Base-by-base conservation (phyloP, 495 filamentous ascomycete genomes). In the Podospora pseudocomata region DNA sequence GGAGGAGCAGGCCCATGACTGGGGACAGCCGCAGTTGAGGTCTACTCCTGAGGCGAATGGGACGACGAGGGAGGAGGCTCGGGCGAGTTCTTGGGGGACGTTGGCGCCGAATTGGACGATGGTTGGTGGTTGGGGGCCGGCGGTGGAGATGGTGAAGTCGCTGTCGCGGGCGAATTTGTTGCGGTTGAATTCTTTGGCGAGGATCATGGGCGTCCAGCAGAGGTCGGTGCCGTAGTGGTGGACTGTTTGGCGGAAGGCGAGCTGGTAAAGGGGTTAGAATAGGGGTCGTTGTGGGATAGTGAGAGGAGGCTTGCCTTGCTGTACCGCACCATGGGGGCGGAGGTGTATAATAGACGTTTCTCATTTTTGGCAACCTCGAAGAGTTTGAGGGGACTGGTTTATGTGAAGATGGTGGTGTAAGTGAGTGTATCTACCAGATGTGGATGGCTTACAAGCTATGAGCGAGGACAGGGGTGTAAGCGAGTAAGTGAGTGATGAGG, bases 281-380 rank as follows among this genome's bases (percentile, higher is more conserved):
- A 5, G 59, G 19, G 5, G 32, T 34, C 13, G 5, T 6, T 44
- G 49, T 63, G 55, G 53, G 28, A 56, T 6, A 56, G 67, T 27
- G 19, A 20, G 13, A 30, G 19, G 15, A 34, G 16, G 30, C 72
- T 67, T 70, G 73, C 82, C 81, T 86, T 86, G 80, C 82, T 83
- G 75, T 88, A 89, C 67, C 88, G 80, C 60, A 91, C 88, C 88
- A 91, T 91, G n/a, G 88, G 88, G 18, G 88, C 88, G 27, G 82
- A 85, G 39, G 87, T 80, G 73, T 85, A 85, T 11, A 89, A 64
- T 20, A 86, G 81, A 39, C 86, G 75, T 23, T 80, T 75, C 69
- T 86, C 75, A 27, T 77, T 76, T 71, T 80, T 83, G 20, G 86
- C 83, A n/a, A 79, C 72, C 68, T 86, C 81, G 70, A 90, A 88